phyloP scores from a whole-genome alignment of 768 basidiomycete species.

The Epithele typhae region DNA sequence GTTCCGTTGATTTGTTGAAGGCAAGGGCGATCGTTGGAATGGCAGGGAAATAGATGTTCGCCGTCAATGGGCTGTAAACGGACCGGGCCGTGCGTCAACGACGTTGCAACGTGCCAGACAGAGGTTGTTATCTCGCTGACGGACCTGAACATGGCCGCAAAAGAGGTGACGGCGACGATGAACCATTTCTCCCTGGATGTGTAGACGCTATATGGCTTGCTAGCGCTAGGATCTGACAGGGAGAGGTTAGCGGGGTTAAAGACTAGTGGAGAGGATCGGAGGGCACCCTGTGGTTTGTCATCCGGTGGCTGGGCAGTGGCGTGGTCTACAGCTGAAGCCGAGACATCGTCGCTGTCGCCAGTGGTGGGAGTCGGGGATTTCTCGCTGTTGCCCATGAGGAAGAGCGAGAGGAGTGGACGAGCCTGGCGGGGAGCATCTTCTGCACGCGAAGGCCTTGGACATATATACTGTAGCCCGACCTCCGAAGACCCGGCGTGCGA shows the following conservation, averaged over 20 bases:
- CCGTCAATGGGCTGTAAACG: conserved; percentile 38
- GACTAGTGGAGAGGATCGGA: background rate
- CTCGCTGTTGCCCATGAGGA: background rate
- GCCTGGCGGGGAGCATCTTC: no score
- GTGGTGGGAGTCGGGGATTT: background rate
- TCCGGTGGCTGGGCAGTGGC: no score
- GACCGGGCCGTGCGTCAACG: background rate
- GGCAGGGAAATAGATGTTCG: conserved; percentile 77
- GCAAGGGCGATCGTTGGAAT: conserved; percentile 61
- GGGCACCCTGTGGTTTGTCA: no score
- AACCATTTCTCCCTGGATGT: conserved; percentile 60
- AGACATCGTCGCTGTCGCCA: background rate
- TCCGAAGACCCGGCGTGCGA: no score
- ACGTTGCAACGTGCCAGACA: background rate
- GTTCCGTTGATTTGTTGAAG: conserved; percentile 63
- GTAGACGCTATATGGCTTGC: conserved; percentile 45
- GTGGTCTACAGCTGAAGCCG: no score
- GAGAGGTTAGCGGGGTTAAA: background rate
- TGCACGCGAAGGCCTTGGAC: no score
- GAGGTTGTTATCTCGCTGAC: no score
- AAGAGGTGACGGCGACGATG: conserved; percentile 53
- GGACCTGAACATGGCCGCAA: conserved; percentile 64
- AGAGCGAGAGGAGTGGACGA: background rate
- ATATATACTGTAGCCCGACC: no score
- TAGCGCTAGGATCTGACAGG: no score